Conservation (phyloP, 805 yeast species). For the Wickerhamomyces sydowiorum region DNA sequence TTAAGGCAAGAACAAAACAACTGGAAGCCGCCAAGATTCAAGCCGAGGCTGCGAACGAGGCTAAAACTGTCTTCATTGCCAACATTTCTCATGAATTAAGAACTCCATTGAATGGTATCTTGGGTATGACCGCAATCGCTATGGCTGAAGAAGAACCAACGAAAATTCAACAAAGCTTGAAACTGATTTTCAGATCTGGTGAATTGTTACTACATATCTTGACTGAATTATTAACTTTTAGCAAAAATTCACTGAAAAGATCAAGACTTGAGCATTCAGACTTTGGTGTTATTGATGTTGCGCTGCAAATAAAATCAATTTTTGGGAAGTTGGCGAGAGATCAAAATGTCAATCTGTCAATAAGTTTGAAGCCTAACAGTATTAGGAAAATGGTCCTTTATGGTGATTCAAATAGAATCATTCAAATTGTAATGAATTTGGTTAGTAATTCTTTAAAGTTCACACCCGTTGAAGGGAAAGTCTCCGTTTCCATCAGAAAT, state of each 20-base stretch:
- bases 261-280: constrained; percentile 79
- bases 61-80: constrained; percentile 90
- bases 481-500: constrained; percentile 55
- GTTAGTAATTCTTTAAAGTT: constrained; percentile 89
- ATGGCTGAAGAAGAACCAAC: constrained; percentile 74
- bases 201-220: constrained; percentile 83
- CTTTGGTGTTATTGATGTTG: constrained; percentile 74
- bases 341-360: constrained; percentile 63
- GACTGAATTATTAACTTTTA: constrained; percentile 85
- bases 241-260: constrained; percentile 84
- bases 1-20: constrained; percentile 78
- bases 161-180: constrained; percentile 68
- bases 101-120: constrained; percentile 92
- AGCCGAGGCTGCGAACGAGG: constrained; percentile 95
- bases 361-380: constrained; percentile 56
- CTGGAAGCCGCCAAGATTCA: constrained; percentile 81
- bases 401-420: constrained; percentile 88
- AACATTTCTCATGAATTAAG: constrained; percentile 91
- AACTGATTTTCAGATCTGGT: constrained; percentile 85
- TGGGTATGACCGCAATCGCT: constrained; percentile 93
- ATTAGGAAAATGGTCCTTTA: constrained; percentile 59
- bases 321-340: constrained; percentile 76
- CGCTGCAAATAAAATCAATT: constrained; percentile 78
- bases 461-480: constrained; percentile 85
- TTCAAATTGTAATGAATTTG: constrained; percentile 88